These are phyloP conservation scores for Podospora pseudopauciseta DNA, from an alignment of 495 filamentous ascomycete genomes.

Conservation along the genomic window DNA sequence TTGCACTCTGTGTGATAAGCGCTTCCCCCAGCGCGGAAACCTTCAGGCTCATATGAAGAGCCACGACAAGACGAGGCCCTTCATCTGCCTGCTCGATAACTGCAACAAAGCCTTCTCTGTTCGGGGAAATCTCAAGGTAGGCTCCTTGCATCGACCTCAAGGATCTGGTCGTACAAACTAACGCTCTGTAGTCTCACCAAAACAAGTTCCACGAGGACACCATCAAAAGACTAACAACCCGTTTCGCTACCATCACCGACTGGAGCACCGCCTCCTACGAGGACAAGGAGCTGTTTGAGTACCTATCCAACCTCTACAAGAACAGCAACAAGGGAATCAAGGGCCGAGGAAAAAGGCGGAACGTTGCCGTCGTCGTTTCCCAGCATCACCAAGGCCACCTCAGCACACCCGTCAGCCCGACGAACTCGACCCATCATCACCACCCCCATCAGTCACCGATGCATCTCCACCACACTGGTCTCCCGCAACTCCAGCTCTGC, in stretches of 20 bases:
- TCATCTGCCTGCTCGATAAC: slow-evolving; percentile 72
- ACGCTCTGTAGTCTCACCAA: slow-evolving; percentile 69
- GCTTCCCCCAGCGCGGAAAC: slow-evolving; percentile 86
- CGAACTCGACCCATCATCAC: slow-evolving; percentile 2
- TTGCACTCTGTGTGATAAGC: slow-evolving; percentile 78
- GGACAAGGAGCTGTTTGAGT: slow-evolving; percentile 80
- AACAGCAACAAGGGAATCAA: slow-evolving; percentile 98
- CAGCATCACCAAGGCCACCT: slow-evolving; percentile 14
- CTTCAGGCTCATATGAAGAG: slow-evolving; percentile 83
- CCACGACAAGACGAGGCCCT: slow-evolving; percentile 73
- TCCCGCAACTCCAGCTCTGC: slow-evolving; percentile 22
- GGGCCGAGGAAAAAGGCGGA: slow-evolving; percentile 82
- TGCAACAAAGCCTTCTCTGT: slow-evolving; percentile 86
- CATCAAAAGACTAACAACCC: slow-evolving; percentile 65
- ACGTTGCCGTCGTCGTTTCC: slow-evolving; percentile 34
- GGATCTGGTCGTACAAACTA: background rate
- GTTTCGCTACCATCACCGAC: slow-evolving; percentile 64
- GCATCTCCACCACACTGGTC: slow-evolving; percentile 14
- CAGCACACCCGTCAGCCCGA: slow-evolving; percentile 11
- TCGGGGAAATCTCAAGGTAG: slow-evolving; percentile 83
- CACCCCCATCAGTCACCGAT: slow-evolving; percentile 14
- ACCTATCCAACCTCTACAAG: slow-evolving; percentile 85
- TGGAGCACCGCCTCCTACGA: slow-evolving; percentile 58
- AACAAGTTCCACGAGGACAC: slow-evolving; percentile 84
- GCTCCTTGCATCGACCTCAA: slow-evolving; percentile 3